These are phyloP conservation scores for Phytomonas francai DNA, from an alignment of 208 protist species.

Conservation along the genomic window DNA sequence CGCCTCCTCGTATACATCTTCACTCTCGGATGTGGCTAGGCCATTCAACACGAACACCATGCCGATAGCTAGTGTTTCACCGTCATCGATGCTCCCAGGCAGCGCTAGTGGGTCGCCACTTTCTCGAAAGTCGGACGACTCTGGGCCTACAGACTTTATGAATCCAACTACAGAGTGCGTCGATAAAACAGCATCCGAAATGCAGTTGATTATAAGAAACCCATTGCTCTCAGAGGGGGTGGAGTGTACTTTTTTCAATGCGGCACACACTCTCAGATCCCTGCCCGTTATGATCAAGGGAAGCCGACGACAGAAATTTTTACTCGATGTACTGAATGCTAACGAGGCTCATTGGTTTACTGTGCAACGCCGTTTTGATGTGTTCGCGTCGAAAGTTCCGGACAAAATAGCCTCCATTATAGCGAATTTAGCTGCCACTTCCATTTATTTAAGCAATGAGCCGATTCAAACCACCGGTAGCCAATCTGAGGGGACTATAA, in stretches of 20 bases:
- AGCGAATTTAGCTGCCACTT: neutral
- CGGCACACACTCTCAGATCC: neutral
- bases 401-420: neutral
- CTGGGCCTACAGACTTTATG: neutral
- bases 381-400: neutral
- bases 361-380: neutral
- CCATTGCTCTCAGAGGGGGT: neutral
- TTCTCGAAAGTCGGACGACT: neutral
- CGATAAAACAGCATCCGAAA: neutral
- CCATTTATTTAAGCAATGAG: slow-evolving; percentile 7
- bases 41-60: neutral
- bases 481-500: neutral
- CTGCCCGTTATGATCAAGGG: neutral
- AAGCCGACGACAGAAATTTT: neutral
- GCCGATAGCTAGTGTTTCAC: neutral
- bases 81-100: neutral
- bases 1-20: neutral
- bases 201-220: neutral
- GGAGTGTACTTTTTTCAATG: neutral
- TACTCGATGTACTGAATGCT: neutral
- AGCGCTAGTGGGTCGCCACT: neutral
- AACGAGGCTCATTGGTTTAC: neutral
- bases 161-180: neutral
- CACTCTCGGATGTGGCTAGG: neutral
- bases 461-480: neutral